Percentiles rank a stretch among this genome's conserved stretches.
Conservation (phyloP, 2,329 filamentous ascomycete genomes). For the Cercospora zeae-maydis region DNA sequence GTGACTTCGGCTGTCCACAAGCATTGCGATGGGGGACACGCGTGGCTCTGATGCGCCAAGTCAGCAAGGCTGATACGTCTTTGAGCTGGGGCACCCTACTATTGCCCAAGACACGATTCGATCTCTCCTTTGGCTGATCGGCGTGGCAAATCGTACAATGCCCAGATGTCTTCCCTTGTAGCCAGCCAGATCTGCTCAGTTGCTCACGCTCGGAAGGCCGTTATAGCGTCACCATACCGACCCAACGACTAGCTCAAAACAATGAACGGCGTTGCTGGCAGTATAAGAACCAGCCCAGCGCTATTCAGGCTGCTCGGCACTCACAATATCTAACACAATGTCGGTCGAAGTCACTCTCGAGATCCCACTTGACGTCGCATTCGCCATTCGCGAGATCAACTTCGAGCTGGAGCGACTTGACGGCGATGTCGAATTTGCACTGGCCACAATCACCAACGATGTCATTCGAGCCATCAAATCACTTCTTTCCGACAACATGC, state of each 20-base stretch:
- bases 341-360: conserved; percentile 10
- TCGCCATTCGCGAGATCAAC: conserved; percentile 14
- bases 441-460: conserved; percentile 13
- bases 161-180: neutral
- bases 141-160: too few relatives aligned
- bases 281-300: neutral
- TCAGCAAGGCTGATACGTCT: too few relatives aligned
- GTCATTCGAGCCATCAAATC: conserved; percentile 19
- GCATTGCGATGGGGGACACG: too few relatives aligned
- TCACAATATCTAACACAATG: neutral
- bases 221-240: conserved; percentile 12
- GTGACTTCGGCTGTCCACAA: too few relatives aligned
- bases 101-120: too few relatives aligned
- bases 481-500: conserved; percentile 9
- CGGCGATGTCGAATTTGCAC: conserved; percentile 15
- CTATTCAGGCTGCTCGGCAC: neutral
- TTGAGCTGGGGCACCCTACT: too few relatives aligned
- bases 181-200: neutral
- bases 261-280: neutral
- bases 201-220: conserved; percentile 4
- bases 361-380: conserved; percentile 13
- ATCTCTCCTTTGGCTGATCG: too few relatives aligned
- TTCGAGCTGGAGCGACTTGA: conserved; percentile 14
- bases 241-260: conserved; percentile 11
- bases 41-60: too few relatives aligned